Percentiles rank a stretch among this genome's conserved stretches.
Conservation (phyloP, 495 filamentous ascomycete species). For the Penicillium waksmanii region DNA sequence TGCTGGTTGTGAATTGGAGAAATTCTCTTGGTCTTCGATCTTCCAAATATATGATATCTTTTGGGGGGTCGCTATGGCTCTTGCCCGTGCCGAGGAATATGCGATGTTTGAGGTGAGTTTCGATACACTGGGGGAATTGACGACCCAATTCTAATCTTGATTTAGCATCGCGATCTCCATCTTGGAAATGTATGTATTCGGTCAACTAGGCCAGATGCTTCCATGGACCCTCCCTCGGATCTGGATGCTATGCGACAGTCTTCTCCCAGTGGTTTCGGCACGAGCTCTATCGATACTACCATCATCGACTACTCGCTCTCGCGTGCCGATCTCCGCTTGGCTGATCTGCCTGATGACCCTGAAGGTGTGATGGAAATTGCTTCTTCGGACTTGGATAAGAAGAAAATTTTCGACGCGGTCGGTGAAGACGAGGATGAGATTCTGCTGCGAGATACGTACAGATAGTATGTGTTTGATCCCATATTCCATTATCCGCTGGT, state of each 20-base stretch:
- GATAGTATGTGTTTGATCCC: constrained; percentile 38
- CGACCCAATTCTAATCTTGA: not conserved
- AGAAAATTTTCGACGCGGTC: constrained; percentile 50
- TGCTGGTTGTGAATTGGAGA: constrained; percentile 78
- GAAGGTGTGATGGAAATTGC: constrained; percentile 38
- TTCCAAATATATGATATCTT: constrained; percentile 84
- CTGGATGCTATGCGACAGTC: constrained; percentile 31
- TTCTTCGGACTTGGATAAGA: constrained; percentile 51
- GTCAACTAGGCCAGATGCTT: constrained; percentile 41
- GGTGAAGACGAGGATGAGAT: constrained; percentile 49
- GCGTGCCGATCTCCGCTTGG: constrained; percentile 51
- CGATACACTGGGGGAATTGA: not conserved
- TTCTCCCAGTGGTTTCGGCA: constrained; percentile 60
- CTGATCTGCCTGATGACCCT: constrained; percentile 31
- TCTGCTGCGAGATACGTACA: constrained; percentile 44
- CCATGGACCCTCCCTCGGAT: constrained; percentile 38
- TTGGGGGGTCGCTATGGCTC: constrained; percentile 74
- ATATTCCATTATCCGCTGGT: not conserved
- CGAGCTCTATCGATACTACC: constrained; percentile 73
- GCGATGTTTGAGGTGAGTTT: constrained; percentile 70
- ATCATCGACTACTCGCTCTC: constrained; percentile 92
- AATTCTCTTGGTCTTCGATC: constrained; percentile 53
- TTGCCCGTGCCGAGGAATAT: constrained; percentile 74
- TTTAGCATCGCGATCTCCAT: constrained; percentile 81
- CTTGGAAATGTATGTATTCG: constrained; percentile 83